Evolutionary conservation across 768 basidiomycete genomes (phyloP).

Genomic region (Wakefieldia striispora): DNA sequence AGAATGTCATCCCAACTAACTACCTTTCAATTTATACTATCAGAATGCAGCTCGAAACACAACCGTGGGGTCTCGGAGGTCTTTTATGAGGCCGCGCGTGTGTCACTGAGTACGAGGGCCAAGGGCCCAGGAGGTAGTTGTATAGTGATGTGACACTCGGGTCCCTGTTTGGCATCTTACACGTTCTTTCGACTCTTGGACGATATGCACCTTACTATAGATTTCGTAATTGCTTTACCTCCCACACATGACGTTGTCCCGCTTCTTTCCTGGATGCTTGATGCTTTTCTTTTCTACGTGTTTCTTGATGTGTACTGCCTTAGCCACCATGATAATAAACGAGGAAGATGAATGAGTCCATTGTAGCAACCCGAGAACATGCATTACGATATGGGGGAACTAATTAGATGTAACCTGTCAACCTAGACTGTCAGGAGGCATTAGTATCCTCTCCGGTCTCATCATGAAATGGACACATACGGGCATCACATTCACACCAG

Average conservation of each 20-base stretch:
- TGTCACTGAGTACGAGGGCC: conserved; percentile 73
- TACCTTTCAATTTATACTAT: neutral
- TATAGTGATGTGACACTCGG: conserved; percentile 51
- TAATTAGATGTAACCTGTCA: conserved; percentile 59
- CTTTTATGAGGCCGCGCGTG: conserved; percentile 87
- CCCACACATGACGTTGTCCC: neutral
- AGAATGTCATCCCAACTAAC: neutral
- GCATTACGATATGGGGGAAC: conserved; percentile 27
- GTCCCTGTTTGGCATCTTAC: neutral
- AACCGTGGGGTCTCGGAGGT: conserved; percentile 94
- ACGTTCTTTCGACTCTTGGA: conserved; percentile 6
- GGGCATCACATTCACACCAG: conserved; percentile 52
- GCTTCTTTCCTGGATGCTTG: neutral
- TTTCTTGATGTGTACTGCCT: conserved; percentile 10
- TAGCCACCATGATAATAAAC: neutral
- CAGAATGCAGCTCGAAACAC: conserved; percentile 97
- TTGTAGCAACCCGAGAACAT: conserved; percentile 26
- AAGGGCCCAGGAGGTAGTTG: conserved; percentile 61
- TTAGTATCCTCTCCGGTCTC: conserved; percentile 5
- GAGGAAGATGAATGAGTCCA: conserved; percentile 12
- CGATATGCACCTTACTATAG: conserved; percentile 21
- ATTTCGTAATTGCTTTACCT: conserved; percentile 20
- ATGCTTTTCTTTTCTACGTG: conserved; percentile 6
- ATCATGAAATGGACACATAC: conserved; percentile 38
- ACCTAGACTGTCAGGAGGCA: conserved; percentile 46